phyloP scores from a whole-genome alignment of 345 rosid species.

The Dovyalis caffra region DNA sequence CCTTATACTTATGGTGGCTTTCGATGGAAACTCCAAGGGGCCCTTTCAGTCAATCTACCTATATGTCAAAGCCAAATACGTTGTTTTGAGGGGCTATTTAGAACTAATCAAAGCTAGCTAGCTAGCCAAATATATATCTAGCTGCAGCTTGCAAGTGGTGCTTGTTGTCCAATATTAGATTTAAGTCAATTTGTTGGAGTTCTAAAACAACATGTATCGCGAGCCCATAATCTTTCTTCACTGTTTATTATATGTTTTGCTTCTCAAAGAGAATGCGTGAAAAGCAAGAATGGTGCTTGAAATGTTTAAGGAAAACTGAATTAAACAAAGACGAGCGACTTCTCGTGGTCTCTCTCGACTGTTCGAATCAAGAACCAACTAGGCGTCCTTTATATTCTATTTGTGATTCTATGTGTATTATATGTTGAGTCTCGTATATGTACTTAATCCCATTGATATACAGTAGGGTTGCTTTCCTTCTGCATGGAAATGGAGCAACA shows the following conservation, averaged over 20 bases:
- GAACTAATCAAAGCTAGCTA: neutral
- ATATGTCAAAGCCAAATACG: neutral
- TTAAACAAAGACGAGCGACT: neutral
- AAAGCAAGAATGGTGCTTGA: neutral
- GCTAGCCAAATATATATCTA: neutral
- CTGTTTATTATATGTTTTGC: neutral
- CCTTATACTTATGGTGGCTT: neutral
- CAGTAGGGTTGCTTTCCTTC: neutral
- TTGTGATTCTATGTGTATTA: neutral
- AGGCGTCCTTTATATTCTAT: neutral
- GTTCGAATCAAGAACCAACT: neutral
- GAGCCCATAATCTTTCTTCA: neutral
- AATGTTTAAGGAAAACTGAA: neutral
- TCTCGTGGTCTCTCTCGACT: neutral
- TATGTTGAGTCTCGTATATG: neutral
- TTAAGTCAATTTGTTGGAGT: neutral
- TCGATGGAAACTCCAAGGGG: neutral
- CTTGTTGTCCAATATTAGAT: neutral
- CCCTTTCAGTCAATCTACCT: neutral
- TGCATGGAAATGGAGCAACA: slow-evolving; percentile 36
- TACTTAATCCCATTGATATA: neutral
- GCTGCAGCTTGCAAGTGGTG: neutral
- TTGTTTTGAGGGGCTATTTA: neutral
- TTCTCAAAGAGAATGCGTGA: neutral
- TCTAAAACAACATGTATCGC: neutral